Base-by-base conservation (phyloP, 2,329 filamentous ascomycete species). In the Talaromyces pinophilus region DNA sequence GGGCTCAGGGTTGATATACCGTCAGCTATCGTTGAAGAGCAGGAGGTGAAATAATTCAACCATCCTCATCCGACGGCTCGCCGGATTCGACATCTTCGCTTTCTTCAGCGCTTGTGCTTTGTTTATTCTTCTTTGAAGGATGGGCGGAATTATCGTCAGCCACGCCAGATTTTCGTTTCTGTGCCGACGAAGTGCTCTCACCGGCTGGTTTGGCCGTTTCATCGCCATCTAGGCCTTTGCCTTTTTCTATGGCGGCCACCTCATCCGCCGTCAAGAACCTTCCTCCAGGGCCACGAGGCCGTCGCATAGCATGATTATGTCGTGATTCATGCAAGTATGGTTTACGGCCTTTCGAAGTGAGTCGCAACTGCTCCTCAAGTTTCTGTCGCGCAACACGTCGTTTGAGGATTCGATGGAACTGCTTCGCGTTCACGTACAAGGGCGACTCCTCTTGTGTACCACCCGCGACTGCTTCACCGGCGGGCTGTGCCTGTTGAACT, bases 281-380 rank as follows among this genome's bases (percentile, higher is more conserved):
- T 25, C 95, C 95, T 63, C 95, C 95, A 0, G 95, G 95, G 17
- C 95, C 95, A 76, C 95, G 88, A 33, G 95, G 95, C 73, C 95
- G 85, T 66, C 95, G 89, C 95, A 99, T 99, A 10, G 95, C 95
- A 79, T 99, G 95, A 75, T 98, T 98, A 79, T 99, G 95, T 74
- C 95, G 87, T 30, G 94, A 98, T 77, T 99, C 95, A 80, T 99
- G 95, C 38, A 99, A 85, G 74, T 99, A 99, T 3, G 95, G 95
- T 81, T 97, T 98, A 42, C 95, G 88, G 30, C 94, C 94, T 81
- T 99, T 99, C 10, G 91, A 96, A 0, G 95, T 98, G 66, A 98
- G 82, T 50, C 95, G 88, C 52, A 99, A 81, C 64, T 93, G 92
- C 78, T 99, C 95, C 78, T 99, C 95, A 17, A 99, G 84, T 77